phyloP scores from a whole-genome alignment of 75 land plant genomes.

The Adiantum capillusveneris region DNA sequence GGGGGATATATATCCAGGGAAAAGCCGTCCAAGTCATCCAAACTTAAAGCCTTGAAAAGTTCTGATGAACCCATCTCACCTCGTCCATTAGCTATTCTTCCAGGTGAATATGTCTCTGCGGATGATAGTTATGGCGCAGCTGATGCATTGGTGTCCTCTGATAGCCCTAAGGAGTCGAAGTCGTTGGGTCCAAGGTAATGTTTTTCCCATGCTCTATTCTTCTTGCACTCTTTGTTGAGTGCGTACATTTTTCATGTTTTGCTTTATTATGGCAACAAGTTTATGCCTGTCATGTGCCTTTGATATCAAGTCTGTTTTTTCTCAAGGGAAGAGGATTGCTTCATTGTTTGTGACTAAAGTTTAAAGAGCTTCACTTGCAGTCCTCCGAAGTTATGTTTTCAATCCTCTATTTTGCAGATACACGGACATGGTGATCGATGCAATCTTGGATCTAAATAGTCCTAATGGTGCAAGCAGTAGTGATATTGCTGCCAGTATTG shows the following conservation, averaged over 20 bases:
- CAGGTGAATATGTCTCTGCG: background rate
- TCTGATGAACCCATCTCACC: background rate
- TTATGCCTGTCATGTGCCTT: background rate
- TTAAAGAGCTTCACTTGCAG: background rate
- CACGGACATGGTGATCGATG: slow-evolving; percentile 65
- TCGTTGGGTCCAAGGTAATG: background rate
- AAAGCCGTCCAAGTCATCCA: background rate
- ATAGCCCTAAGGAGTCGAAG: background rate
- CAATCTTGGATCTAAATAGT: slow-evolving; percentile 47
- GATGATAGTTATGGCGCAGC: background rate
- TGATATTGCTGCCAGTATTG: slow-evolving; percentile 54
- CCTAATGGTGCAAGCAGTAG: slow-evolving; percentile 61
- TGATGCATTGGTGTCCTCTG: background rate
- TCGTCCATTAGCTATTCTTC: background rate
- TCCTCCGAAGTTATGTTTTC: background rate
- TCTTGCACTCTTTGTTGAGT: background rate
- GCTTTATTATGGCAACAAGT: background rate
- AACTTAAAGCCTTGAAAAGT: background rate
- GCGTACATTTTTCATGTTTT: background rate
- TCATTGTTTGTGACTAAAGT: background rate
- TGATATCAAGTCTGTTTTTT: too few relatives aligned
- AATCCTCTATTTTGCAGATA: slow-evolving; percentile 23
- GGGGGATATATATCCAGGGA: slow-evolving; percentile 1
- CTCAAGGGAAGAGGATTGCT: too few relatives aligned
- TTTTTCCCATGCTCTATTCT: background rate